Evolutionary conservation across 2,329 filamentous ascomycete genomes (phyloP).

Genomic region (Colletotrichum echinochloae): DNA sequence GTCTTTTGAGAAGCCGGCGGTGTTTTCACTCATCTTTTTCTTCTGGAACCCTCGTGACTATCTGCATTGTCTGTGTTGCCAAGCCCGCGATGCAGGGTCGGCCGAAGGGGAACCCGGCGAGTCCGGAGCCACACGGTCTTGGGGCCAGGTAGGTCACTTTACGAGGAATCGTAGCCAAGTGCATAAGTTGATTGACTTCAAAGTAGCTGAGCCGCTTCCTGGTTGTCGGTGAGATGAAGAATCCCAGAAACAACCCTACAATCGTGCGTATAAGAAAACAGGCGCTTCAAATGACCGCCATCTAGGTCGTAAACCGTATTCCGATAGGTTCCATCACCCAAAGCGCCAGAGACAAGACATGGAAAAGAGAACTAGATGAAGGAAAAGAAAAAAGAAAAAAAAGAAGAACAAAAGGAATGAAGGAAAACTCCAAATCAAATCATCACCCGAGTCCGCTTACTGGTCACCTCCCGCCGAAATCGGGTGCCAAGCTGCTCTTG

Average conservation of each 20-base stretch:
- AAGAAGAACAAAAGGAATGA: too few species aligned
- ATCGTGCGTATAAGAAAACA: not conserved
- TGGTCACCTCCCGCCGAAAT: not conserved
- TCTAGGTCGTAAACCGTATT: not conserved
- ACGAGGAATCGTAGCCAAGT: not conserved
- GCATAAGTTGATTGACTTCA: not conserved
- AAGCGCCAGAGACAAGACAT: not conserved
- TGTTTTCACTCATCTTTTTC: too few species aligned
- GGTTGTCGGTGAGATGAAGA: not conserved
- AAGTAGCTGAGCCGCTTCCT: not conserved
- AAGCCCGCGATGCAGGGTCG: not conserved
- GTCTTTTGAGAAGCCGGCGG: too few species aligned
- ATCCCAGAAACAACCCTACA: not conserved
- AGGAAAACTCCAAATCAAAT: too few species aligned
- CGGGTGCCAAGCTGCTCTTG: conserved; percentile 44
- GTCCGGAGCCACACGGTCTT: not conserved
- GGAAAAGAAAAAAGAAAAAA: too few species aligned
- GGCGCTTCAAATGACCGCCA: not conserved
- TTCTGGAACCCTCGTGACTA: not conserved
- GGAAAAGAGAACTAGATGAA: too few species aligned
- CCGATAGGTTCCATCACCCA: not conserved
- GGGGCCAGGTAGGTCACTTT: not conserved
- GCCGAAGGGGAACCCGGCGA: not conserved
- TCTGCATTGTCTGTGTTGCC: not conserved
- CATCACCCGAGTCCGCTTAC: not conserved